Conservation (phyloP, 192 early-diverging fungal genomes). For the Martensiomyces pterosporus region DNA sequence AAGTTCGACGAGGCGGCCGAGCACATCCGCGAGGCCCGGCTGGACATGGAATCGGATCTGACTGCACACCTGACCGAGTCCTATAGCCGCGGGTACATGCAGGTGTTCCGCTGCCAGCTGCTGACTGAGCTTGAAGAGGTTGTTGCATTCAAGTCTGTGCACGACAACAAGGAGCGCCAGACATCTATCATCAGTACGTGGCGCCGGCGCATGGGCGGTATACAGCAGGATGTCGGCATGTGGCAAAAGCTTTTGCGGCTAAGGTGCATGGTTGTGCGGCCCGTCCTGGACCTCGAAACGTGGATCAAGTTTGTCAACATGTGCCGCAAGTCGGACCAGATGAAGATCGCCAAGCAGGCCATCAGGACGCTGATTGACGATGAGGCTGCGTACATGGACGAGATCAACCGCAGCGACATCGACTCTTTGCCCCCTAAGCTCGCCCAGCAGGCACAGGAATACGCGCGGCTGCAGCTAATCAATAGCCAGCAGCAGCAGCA, state of each 20-base stretch:
- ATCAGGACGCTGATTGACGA: conserved; percentile 63
- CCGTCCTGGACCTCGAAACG: conserved; percentile 88
- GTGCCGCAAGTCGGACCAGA: conserved; percentile 80
- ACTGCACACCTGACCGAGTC: conserved; percentile 83
- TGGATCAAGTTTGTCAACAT: conserved; percentile 93
- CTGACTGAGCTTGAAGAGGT: conserved; percentile 96
- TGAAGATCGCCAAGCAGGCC: conserved; percentile 76
- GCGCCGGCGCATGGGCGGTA: conserved; percentile 77
- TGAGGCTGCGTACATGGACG: conserved; percentile 50
- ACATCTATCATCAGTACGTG: conserved; percentile 78
- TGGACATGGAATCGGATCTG: conserved; percentile 78
- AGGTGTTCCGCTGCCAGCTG: conserved; percentile 89
- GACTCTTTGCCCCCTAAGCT: neutral
- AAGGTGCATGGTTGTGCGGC: conserved; percentile 77
- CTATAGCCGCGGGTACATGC: conserved; percentile 84
- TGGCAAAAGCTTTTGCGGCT: conserved; percentile 91
- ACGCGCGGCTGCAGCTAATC: conserved; percentile 6
- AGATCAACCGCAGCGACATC: conserved; percentile 6
- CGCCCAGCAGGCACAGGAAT: conserved; percentile 10
- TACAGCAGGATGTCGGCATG: conserved; percentile 85
- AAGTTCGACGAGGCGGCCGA: conserved; percentile 66
- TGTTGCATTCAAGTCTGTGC: conserved; percentile 76
- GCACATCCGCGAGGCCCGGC: conserved; percentile 76
- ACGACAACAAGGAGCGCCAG: conserved; percentile 70
- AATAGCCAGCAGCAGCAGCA: conserved; percentile 4